Evolutionary conservation across 2,329 filamentous ascomycete species (phyloP), one percentile per base, ranked within the genome.

Genomic region (Nemania abortiva): DNA sequence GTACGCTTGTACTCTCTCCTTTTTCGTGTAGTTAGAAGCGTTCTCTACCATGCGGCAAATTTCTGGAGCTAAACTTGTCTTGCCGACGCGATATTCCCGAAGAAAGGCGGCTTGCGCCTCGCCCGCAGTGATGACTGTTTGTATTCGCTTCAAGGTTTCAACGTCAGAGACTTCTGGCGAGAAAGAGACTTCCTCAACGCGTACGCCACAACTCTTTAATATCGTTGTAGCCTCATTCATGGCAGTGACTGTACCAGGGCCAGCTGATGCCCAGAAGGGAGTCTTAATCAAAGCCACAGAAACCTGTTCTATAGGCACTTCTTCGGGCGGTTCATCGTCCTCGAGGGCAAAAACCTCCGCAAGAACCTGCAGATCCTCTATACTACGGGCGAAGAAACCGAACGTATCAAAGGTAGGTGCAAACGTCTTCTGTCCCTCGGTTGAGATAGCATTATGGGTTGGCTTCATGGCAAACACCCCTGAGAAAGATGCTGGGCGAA

Each of bases 391-490:
- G 24, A 52, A 52, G 22, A 52, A 52, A 29, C 49, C 49, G 13
- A 52, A 52, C 2, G 49, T 52, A 29, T 52, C 49, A 52, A 52
- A 52, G 24, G 49, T 52, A 29, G 49, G 49, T 18, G 49, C 49
- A 18, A 29, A 52, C 11, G 24, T 29, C 29, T 52, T 52, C 29
- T 52, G 49, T 2, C 49, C 49, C 29, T 52, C 49, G 24, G 49
- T 52, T 29, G 49, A 52, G 9, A 52, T 52, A 20, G 49, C 49
- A 29, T 52, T 22, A 13, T 52, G 49, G 49, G 49, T 52, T 52
- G 49, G 49, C 49, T 52, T 52, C 49, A 52, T 52, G 24, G 49
- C 49, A 52, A 52, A 52, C 11, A 52, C 49, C 11, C 49, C 49
- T 6, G 49, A 27, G 6, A 52, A 52, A 6, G 49, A 52, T 18